Percentiles rank a stretch among this genome's conserved stretches.
Evolutionary conservation across 2,329 filamentous ascomycete species (phyloP).

Genomic region (Cephalotrichum gorgonifer): DNA sequence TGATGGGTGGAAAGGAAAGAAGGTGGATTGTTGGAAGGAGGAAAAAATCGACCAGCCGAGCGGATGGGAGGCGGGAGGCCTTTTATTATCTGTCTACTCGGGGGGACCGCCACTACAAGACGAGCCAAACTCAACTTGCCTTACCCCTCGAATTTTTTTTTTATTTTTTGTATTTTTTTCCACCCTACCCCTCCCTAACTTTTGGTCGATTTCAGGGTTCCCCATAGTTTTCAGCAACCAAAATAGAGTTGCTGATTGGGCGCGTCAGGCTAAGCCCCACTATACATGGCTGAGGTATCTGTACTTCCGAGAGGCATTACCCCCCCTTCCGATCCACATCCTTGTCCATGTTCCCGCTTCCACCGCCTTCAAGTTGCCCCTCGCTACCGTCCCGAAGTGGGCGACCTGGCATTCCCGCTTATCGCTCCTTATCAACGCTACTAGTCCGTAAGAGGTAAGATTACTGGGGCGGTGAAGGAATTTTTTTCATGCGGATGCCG

Average conservation of each 20-base stretch:
- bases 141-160: constrained; percentile 2
- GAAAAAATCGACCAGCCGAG: background rate
- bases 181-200: background rate
- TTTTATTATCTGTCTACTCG: background rate
- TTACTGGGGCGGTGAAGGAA: constrained; percentile 3
- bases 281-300: background rate
- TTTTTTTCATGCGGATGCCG: background rate
- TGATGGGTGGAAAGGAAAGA: constrained; percentile 23
- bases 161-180: background rate
- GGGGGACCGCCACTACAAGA: background rate
- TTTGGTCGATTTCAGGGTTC: background rate
- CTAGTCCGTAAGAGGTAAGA: background rate
- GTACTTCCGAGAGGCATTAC: background rate
- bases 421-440: constrained; percentile 2
- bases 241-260: background rate
- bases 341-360: background rate
- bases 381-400: constrained; percentile 1
- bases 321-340: background rate
- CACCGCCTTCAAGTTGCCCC: constrained; percentile 2
- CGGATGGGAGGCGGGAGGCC: background rate
- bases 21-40: constrained; percentile 20
- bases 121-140: too few species aligned
- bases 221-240: background rate
- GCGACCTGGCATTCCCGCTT: background rate
- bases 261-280: background rate